Evolutionary conservation across 768 basidiomycete genomes (phyloP).

Genomic region (Psilocybe subaeruginosa): DNA sequence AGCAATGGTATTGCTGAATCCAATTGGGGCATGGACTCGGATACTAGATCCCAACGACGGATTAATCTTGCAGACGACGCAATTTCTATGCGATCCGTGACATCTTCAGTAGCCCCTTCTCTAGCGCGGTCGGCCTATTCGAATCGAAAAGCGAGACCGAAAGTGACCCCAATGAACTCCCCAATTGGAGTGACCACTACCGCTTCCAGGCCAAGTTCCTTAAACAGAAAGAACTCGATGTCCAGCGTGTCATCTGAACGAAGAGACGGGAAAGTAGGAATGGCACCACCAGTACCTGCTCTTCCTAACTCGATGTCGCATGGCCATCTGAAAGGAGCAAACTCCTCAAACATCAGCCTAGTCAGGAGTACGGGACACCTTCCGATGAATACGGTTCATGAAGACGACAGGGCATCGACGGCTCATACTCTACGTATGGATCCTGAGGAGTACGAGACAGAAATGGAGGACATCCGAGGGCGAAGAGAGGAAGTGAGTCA

Average conservation of each 20-base stretch:
- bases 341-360: conserved; percentile 51
- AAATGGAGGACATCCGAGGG: conserved; percentile 71
- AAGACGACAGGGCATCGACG: conserved; percentile 41
- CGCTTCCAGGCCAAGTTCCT: conserved; percentile 36
- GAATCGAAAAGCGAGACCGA: conserved; percentile 35
- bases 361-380: conserved; percentile 49
- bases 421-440: conserved; percentile 31
- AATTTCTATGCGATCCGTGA: conserved; percentile 55
- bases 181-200: conserved; percentile 26
- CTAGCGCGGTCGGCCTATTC: conserved; percentile 50
- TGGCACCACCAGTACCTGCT: conserved; percentile 40
- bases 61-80: conserved; percentile 49
- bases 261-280: conserved; percentile 21
- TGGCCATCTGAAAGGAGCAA: conserved; percentile 36
- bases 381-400: conserved; percentile 54
- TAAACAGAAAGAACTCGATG: conserved; percentile 60
- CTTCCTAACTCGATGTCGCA: conserved; percentile 30
- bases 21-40: conserved; percentile 37
- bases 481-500: conserved; percentile 70
- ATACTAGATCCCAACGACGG: conserved; percentile 37
- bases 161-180: conserved; percentile 30
- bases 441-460: conserved; percentile 47
- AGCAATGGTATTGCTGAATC: conserved; percentile 29
- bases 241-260: conserved; percentile 62
- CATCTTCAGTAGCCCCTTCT: conserved; percentile 52